Conservation (phyloP, 2,329 filamentous ascomycete genomes). For the Thielaviopsis ethacetica region DNA sequence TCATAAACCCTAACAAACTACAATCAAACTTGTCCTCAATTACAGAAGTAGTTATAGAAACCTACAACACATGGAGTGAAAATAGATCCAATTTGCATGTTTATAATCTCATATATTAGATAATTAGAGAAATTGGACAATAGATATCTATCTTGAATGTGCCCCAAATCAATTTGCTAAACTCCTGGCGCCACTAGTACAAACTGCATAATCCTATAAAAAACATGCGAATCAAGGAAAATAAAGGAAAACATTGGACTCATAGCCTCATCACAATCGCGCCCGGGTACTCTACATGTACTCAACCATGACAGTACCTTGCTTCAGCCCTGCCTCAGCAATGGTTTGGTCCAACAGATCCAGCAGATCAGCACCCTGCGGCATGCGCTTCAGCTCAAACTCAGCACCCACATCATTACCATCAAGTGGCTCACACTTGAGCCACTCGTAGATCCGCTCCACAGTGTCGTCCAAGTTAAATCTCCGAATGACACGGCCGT, state of each 20-base stretch:
- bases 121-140: too few species aligned
- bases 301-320: conserved; percentile 91
- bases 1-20: too few species aligned
- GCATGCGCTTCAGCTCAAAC: conserved; percentile 80
- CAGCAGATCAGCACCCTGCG: conserved; percentile 64
- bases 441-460: conserved; percentile 81
- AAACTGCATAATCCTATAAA: neutral
- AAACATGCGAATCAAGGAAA: neutral
- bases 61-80: too few species aligned
- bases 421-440: conserved; percentile 74
- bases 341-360: conserved; percentile 58
- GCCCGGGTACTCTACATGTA: conserved; percentile 43
- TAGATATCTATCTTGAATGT: neutral
- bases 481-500: conserved; percentile 71
- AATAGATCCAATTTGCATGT: neutral
- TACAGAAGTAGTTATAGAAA: too few species aligned
- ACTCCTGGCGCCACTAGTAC: neutral
- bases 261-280: neutral
- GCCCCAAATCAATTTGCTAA: neutral
- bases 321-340: conserved; percentile 69
- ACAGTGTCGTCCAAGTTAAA: conserved; percentile 66
- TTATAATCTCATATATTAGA: neutral
- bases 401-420: conserved; percentile 53
- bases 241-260: neutral
- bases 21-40: too few species aligned